Percentiles rank a stretch among this genome's conserved stretches.
These are phyloP conservation scores for Pythium utonaiense DNA, from an alignment of 352 stramenopile genomes.

Conservation along the genomic window DNA sequence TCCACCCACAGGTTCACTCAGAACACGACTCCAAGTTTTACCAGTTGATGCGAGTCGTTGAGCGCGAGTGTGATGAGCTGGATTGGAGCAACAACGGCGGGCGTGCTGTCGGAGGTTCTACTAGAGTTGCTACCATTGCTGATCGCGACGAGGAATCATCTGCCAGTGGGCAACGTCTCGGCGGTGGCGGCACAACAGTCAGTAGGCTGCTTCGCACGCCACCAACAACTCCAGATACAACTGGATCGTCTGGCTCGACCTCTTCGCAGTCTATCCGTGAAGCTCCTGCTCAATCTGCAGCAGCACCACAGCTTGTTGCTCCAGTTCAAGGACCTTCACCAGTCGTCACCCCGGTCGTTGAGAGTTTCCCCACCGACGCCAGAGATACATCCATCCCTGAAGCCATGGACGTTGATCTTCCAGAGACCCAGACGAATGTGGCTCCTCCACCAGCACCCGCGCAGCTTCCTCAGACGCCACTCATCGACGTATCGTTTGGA, in stretches of 20 bases:
- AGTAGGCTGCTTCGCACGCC: conserved; percentile 29
- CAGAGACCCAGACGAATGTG: background rate
- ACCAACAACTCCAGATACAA: background rate
- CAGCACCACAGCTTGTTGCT: background rate
- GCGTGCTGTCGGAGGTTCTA: conserved; percentile 30
- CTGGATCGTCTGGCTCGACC: background rate
- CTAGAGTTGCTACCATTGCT: conserved; percentile 17
- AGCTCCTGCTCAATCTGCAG: background rate
- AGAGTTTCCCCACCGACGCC: background rate
- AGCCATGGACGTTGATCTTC: conserved; percentile 10
- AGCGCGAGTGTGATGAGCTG: conserved; percentile 67
- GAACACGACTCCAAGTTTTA: conserved; percentile 83
- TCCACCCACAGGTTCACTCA: conserved; percentile 49
- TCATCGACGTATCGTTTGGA: conserved; percentile 15
- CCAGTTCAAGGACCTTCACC: background rate
- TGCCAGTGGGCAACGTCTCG: conserved; percentile 32
- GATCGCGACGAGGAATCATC: conserved; percentile 17
- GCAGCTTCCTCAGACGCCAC: background rate
- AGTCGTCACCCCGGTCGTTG: background rate
- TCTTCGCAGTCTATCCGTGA: background rate
- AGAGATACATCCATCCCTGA: background rate
- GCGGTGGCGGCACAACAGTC: conserved; percentile 26
- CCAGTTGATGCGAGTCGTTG: conserved; percentile 74
- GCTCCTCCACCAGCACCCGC: background rate
- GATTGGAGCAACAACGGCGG: conserved; percentile 59